phyloP scores from a whole-genome alignment of 306 rosid species.

The Dicorynia guianensis region DNA sequence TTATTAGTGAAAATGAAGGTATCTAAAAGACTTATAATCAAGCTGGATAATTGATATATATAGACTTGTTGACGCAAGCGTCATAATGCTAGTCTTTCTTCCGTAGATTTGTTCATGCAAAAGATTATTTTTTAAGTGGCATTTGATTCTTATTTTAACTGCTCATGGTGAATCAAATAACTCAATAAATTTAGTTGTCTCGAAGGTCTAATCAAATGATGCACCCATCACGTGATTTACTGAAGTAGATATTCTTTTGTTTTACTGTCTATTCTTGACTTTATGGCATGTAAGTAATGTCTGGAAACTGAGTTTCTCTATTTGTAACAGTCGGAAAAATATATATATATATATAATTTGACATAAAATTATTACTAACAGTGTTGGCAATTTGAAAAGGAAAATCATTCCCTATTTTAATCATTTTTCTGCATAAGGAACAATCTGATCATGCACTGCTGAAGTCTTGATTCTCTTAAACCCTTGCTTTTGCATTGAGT shows the following conservation, averaged over 20 bases:
- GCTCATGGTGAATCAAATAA: not conserved
- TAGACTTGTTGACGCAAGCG: not conserved
- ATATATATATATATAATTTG: not conserved
- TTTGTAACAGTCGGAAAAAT: not conserved
- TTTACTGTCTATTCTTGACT: not conserved
- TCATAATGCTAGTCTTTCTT: not conserved
- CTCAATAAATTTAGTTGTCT: not conserved
- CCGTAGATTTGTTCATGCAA: not conserved
- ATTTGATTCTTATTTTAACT: not conserved
- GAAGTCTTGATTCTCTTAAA: not conserved
- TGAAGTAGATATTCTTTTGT: not conserved
- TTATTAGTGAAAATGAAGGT: not conserved
- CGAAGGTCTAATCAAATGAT: not conserved
- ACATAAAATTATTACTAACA: not conserved
- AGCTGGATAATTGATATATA: not conserved
- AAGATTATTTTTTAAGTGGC: not conserved
- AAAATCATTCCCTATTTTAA: not conserved
- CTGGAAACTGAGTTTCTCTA: not conserved
- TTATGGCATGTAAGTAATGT: not conserved
- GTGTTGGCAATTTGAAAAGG: not conserved
- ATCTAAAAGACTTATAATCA: not conserved
- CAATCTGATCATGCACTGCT: not conserved
- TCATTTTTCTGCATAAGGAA: not conserved
- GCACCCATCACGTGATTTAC: not conserved
- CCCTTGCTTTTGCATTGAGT: conserved; percentile 8